Percentiles rank a stretch among this genome's conserved stretches.
Evolutionary conservation across 2,329 filamentous ascomycete genomes (phyloP).

Genomic region (Gaeumannomyces sp.): DNA sequence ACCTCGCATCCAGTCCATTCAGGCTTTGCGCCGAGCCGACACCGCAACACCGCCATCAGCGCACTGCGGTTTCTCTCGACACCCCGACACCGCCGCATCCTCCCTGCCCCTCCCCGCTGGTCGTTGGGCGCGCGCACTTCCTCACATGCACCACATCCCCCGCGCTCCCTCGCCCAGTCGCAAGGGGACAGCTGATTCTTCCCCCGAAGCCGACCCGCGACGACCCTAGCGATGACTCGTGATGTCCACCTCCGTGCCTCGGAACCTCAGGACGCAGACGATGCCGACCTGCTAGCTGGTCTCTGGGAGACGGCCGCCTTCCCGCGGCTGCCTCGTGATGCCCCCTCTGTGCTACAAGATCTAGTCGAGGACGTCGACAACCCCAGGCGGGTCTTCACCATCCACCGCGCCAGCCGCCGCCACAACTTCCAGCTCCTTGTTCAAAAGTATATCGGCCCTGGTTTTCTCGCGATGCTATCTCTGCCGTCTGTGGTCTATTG

Average conservation of each 20-base stretch:
- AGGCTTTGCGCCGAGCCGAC: background rate
- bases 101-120: too few species aligned
- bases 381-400: slow-evolving; percentile 53
- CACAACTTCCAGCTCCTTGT: slow-evolving; percentile 62
- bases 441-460: slow-evolving; percentile 47
- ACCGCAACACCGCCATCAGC: background rate
- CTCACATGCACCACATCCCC: background rate
- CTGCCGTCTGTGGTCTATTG: background rate
- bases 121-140: background rate
- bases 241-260: slow-evolving; percentile 31
- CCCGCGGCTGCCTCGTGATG: slow-evolving; percentile 52
- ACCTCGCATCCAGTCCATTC: background rate
- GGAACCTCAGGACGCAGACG: slow-evolving; percentile 15
- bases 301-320: slow-evolving; percentile 59
- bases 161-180: background rate
- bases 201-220: background rate
- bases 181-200: background rate
- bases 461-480: background rate
- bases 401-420: slow-evolving; percentile 54
- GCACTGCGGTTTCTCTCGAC: too few species aligned
- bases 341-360: slow-evolving; percentile 50
- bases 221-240: slow-evolving; percentile 36
- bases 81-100: background rate
- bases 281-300: slow-evolving; percentile 46
- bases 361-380: slow-evolving; percentile 54